These are phyloP conservation scores for Halophytophthora batemanensis DNA, from an alignment of 352 stramenopile species.

Conservation along the genomic window DNA sequence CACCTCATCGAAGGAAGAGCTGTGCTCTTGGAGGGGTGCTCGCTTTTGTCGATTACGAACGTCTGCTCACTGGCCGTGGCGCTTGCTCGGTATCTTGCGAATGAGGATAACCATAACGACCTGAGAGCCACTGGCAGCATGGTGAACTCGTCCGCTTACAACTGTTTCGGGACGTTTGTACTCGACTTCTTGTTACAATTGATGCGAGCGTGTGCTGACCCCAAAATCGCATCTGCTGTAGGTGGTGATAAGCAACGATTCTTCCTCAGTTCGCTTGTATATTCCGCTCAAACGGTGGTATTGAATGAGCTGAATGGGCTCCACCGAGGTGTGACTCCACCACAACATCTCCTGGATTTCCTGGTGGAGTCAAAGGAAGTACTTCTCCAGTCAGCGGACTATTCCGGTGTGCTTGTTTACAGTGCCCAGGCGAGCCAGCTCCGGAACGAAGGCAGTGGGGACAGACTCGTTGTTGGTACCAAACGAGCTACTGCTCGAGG, in stretches of 20 bases:
- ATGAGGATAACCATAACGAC: constrained; percentile 58
- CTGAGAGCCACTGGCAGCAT: constrained; percentile 5
- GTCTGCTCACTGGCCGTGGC: constrained; percentile 48
- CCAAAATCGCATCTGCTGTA: constrained; percentile 32
- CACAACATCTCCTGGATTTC: constrained; percentile 34
- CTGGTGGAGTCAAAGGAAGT: constrained; percentile 47
- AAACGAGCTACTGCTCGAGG: constrained; percentile 13
- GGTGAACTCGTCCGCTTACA: background rate
- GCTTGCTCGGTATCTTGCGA: constrained; percentile 48
- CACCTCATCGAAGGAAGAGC: constrained; percentile 46
- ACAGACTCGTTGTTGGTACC: constrained; percentile 2
- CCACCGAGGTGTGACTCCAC: constrained; percentile 26
- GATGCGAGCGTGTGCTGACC: constrained; percentile 37
- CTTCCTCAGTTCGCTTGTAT: constrained; percentile 69
- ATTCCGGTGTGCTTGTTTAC: constrained; percentile 57
- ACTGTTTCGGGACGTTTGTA: constrained; percentile 55
- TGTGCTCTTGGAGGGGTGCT: constrained; percentile 38
- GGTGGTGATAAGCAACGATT: constrained; percentile 63
- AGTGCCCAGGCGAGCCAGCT: constrained; percentile 16
- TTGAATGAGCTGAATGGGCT: constrained; percentile 52
- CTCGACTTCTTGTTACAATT: constrained; percentile 49
- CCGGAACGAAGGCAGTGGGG: constrained; percentile 3
- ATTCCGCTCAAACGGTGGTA: constrained; percentile 51
- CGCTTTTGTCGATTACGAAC: constrained; percentile 54
- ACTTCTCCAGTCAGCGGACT: constrained; percentile 64